Conservation (phyloP, 2,329 filamentous ascomycete genomes). For the Colletotrichum cuscutae region DNA sequence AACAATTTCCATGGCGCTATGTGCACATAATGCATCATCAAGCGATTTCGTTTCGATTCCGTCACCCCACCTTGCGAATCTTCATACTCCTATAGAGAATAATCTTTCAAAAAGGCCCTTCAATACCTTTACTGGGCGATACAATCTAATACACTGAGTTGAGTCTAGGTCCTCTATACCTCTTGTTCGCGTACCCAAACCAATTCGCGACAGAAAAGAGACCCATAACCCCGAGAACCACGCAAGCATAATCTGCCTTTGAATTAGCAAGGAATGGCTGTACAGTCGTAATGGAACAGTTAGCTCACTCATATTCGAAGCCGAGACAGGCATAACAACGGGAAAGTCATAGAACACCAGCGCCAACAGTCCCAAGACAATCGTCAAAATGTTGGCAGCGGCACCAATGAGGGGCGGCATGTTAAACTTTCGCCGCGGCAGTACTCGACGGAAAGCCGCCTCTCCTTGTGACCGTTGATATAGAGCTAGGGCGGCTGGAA, state of each 20-base stretch:
- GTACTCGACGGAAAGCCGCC: neutral
- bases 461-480: neutral
- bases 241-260: neutral
- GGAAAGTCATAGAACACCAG: slow-evolving; percentile 22
- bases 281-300: neutral
- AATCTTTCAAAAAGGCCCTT: neutral
- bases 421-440: slow-evolving; percentile 1
- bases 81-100: neutral
- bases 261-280: neutral
- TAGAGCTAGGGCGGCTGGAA: slow-evolving; percentile 13
- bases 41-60: no score
- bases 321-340: slow-evolving; percentile 12
- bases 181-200: slow-evolving; percentile 12
- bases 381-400: slow-evolving; percentile 8
- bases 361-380: slow-evolving; percentile 1
- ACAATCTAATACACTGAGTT: neutral
- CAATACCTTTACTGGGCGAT: neutral
- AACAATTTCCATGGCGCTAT: no score
- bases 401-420: neutral
- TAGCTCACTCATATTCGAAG: slow-evolving; percentile 20
- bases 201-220: slow-evolving; percentile 1
- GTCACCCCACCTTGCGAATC: neutral
- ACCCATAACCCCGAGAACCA: neutral
- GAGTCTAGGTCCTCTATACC: neutral
- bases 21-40: no score